Evolutionary conservation across 495 filamentous ascomycete genomes (phyloP).

Genomic region (Bacidia rubella): DNA sequence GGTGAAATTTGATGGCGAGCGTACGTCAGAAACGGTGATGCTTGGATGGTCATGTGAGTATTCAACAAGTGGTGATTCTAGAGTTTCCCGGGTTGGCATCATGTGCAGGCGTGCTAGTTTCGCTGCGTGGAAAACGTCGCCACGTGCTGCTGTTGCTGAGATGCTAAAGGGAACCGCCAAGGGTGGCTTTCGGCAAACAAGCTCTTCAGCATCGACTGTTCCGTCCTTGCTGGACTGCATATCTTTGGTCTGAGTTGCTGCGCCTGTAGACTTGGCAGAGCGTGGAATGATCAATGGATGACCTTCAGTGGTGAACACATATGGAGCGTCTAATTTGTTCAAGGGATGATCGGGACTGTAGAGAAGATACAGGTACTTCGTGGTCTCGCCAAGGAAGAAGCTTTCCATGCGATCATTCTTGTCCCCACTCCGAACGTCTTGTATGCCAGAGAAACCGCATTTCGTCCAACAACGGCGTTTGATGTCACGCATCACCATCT

Average conservation of each 20-base stretch:
- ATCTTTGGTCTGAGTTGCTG: not conserved
- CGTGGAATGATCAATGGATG: constrained; percentile 81
- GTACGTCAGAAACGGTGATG: constrained; percentile 42
- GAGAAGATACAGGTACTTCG: constrained; percentile 85
- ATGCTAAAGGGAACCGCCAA: constrained; percentile 46
- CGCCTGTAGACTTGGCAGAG: not conserved
- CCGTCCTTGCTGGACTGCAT: not conserved
- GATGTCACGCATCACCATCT: constrained; percentile 87
- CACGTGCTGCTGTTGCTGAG: constrained; percentile 67
- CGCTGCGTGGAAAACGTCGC: constrained; percentile 86
- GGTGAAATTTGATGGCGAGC: constrained; percentile 60
- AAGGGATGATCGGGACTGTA: constrained; percentile 78
- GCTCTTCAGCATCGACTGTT: constrained; percentile 4
- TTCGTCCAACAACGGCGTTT: constrained; percentile 80
- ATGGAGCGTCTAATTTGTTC: constrained; percentile 71
- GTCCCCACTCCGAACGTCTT: constrained; percentile 80
- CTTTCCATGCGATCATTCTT: constrained; percentile 96
- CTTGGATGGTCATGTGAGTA: constrained; percentile 38
- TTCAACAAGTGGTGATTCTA: constrained; percentile 40
- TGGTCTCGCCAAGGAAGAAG: constrained; percentile 93
- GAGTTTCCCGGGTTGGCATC: constrained; percentile 41
- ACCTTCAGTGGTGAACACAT: constrained; percentile 91
- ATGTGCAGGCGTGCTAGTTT: constrained; percentile 70
- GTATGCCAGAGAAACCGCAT: constrained; percentile 92
- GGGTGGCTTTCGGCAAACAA: constrained; percentile 46